A percentile compares a stretch with the other conserved stretches of the same genome.
Conservation (phyloP, 805 yeast species). For the Scheffersomyces amazonensis region DNA sequence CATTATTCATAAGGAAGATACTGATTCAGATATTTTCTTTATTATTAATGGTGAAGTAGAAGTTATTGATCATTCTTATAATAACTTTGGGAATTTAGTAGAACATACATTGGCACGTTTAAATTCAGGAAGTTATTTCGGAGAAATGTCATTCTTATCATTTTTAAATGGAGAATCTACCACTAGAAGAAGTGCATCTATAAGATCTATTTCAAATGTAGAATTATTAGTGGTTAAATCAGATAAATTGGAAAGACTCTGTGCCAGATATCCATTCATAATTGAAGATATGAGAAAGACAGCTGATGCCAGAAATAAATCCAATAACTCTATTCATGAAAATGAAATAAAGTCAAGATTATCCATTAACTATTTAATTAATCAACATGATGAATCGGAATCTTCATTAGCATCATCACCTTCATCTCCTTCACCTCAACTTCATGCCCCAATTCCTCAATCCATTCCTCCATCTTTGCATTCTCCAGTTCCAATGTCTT, state of each 20-base stretch:
- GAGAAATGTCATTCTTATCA: slow-evolving; percentile 70
- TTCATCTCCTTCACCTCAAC: slow-evolving; percentile 1
- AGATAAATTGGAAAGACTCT: slow-evolving; percentile 51
- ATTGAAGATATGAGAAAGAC: slow-evolving; percentile 59
- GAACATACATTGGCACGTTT: slow-evolving; percentile 55
- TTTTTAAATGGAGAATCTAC: slow-evolving; percentile 27
- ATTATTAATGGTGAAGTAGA: slow-evolving; percentile 70
- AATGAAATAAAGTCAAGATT: slow-evolving; percentile 8
- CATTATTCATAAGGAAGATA: slow-evolving; percentile 57
- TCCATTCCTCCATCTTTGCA: background rate
- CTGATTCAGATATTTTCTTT: slow-evolving; percentile 64
- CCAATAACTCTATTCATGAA: slow-evolving; percentile 15
- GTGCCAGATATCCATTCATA: slow-evolving; percentile 56
- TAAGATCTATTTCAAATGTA: slow-evolving; percentile 57
- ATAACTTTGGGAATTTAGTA: slow-evolving; percentile 12
- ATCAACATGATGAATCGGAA: background rate
- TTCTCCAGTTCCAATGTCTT: too few relatives aligned
- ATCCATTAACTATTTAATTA: slow-evolving; percentile 20
- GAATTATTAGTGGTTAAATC: slow-evolving; percentile 61
- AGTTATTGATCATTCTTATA: slow-evolving; percentile 40
- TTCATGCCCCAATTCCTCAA: background rate
- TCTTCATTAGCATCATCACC: background rate
- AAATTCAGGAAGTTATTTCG: slow-evolving; percentile 65
- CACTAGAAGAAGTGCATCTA: slow-evolving; percentile 54
- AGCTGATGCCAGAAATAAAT: slow-evolving; percentile 48